Base-by-base conservation (phyloP, 176 grass and related monocot species). In the Oryza meyeriana region DNA sequence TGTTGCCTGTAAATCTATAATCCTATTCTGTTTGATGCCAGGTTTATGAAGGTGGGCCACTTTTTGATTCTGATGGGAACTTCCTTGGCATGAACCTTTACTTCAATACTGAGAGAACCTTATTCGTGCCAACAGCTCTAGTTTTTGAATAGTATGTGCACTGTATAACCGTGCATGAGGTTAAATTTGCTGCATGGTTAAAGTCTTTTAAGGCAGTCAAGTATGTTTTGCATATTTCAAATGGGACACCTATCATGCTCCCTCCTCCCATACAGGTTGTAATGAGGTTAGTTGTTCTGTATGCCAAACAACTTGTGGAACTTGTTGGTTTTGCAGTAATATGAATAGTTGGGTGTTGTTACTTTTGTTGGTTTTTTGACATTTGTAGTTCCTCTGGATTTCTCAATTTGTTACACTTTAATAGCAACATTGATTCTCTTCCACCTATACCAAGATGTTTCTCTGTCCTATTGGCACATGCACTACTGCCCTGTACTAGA, bases 61-160 rank as follows among this genome's bases (percentile, higher is more conserved):
- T 70, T 70, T 79, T 67, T 36, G 40, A 67, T 79, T 33, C 26
- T 24, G 41, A 59, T 71, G 79, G 79, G 11, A 59, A 81, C 16
- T 61, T 81, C 31, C 4, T 61, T 61, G 67, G 34, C 67, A 81
- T 81, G 52, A 81, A 70, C 50, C 1, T 81, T 61, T 28, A 5
- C 27, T n/a, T 30, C 10, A 38, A 18, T 20, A 3, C 1, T 0
- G 25, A 31, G 61, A 2, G 27, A 45, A 63, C 36, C 1, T 62
- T 57, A 31, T 72, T 31, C 11, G 0, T 82, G 35, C 55, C 36
- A 72, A 25, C 3, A 4, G 32, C 1, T 22, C 11, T 2, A 31
- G 6, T 82, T 62, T 2, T 44, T 58, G 1, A 62, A 25, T 2
- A 26, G 26, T 44, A 59, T 34, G 20, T 3, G n/a, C 0, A 41